Evolutionary conservation across 2,329 filamentous ascomycete genomes (phyloP), one percentile per base, ranked within the genome.

Genomic region (Fusarium pseudograminearum): DNA sequence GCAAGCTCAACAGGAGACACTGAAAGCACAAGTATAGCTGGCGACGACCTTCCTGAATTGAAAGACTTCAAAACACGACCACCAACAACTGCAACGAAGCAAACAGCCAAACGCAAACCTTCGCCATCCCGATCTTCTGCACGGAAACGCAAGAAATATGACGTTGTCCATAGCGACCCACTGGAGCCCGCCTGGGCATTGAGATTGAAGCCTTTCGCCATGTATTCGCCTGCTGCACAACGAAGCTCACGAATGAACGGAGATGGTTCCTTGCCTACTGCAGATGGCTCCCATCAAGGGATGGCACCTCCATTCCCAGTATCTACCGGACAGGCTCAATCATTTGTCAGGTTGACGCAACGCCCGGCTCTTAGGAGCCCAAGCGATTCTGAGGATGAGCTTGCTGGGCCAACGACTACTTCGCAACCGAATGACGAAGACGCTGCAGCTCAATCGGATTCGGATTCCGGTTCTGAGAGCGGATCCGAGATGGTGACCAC

Each of bases 401-500:
- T 69, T 41, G 48, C 56, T 7, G 57, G 58, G 6, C 57, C 70
- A 20, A 38, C 46, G 18, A 60, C 40, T 18, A 52, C 31, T 18
- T 28, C 41, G 18, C 51, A 30, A 16, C 50, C 41, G 6, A 59
- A 61, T 20, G 16, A 58, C 8, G 66, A 63, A 22, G 63, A 55
- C 28, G 62, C 55, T 20, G 75, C 69, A 20, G 69, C 70, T 10
- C 76, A 76, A n/a, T 70, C 73, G 5, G 74, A 71, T n/a, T 78
- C 80, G 12, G 78, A 78, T 7, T 82, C 78, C 47, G 84, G 83
- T 18, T 70, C 67, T 6, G 67, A 69, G 36, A 82, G 78, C 51
- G 84, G 83, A 5, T 78, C 79, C 3, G 82, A 86, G 26, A 73
- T 79, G 15, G 79, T 79, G n/a, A 76, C 81, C 28, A 75, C 73